phyloP scores from a whole-genome alignment of 2,329 filamentous ascomycete species.

The Diaporthe sp. region DNA sequence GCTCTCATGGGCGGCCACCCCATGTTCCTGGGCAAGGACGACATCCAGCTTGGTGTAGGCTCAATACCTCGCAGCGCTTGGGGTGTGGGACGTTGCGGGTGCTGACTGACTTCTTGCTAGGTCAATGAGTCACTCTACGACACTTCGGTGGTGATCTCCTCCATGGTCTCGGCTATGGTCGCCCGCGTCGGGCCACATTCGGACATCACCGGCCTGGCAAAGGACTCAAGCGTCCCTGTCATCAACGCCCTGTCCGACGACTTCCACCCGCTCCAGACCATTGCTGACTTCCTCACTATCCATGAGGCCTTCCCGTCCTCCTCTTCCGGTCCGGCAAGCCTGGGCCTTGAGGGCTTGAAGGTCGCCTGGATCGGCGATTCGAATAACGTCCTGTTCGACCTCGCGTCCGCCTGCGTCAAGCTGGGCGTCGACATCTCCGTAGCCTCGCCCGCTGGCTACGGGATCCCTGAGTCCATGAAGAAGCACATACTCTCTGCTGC shows the following conservation, averaged over 20 bases:
- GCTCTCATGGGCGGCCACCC: slow-evolving; percentile 90
- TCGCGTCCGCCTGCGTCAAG: slow-evolving; percentile 90
- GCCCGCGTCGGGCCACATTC: slow-evolving; percentile 83
- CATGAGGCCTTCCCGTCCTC: slow-evolving; percentile 78
- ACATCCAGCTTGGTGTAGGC: slow-evolving; percentile 92
- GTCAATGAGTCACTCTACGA: slow-evolving; percentile 97
- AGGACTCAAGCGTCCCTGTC: slow-evolving; percentile 82
- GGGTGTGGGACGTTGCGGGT: background rate
- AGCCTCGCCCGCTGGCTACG: slow-evolving; percentile 87
- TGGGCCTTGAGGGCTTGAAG: slow-evolving; percentile 87
- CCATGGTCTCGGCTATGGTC: slow-evolving; percentile 88
- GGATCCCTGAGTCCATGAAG: slow-evolving; percentile 82
- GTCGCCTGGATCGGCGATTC: slow-evolving; percentile 97
- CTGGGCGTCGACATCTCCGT: slow-evolving; percentile 89
- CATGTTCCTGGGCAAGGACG: slow-evolving; percentile 96
- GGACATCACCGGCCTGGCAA: slow-evolving; percentile 79
- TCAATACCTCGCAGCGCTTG: background rate
- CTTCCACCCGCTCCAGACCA: slow-evolving; percentile 93
- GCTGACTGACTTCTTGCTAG: slow-evolving; percentile 53
- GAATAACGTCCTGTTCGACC: slow-evolving; percentile 96
- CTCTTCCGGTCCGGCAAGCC: slow-evolving; percentile 49
- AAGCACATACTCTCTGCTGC: slow-evolving; percentile 78
- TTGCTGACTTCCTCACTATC: slow-evolving; percentile 94
- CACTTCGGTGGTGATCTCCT: slow-evolving; percentile 92
- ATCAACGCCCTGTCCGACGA: slow-evolving; percentile 91